Conservation (phyloP, 495 filamentous ascomycete genomes). For the Oidiodendron maius region DNA sequence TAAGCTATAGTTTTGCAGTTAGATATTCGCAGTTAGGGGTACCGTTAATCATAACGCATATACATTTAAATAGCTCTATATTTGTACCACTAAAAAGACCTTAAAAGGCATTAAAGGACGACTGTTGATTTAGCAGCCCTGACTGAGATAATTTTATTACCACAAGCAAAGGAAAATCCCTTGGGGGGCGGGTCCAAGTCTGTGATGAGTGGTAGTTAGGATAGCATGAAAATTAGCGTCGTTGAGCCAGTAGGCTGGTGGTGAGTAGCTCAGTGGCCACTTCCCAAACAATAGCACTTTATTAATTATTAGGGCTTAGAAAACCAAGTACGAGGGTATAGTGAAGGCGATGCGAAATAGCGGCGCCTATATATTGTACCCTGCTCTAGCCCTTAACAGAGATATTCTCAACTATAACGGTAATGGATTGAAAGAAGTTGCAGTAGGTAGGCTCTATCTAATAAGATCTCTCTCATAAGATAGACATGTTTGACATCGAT, state of each 20-base stretch:
- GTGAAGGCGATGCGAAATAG: conserved; percentile 2
- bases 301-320: conserved; percentile 1
- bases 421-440: conserved; percentile 1
- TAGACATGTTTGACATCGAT: background rate
- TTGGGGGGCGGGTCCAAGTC: background rate
- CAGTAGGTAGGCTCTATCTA: background rate
- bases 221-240: conserved; percentile 9
- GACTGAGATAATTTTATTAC: background rate
- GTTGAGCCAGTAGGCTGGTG: conserved; percentile 5
- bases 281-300: background rate
- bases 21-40: too few species aligned
- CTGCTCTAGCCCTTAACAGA: background rate
- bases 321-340: conserved; percentile 4
- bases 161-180: background rate
- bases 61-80: too few species aligned
- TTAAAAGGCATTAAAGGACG: too few species aligned
- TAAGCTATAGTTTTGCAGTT: background rate
- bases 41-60: too few species aligned
- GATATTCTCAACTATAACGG: conserved; percentile 6
- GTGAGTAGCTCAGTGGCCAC: background rate
- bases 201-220: conserved; percentile 3
- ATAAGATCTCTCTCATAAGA: background rate
- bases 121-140: background rate
- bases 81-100: too few species aligned
- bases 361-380: conserved; percentile 11